phyloP scores from a whole-genome alignment of 371 early-diverging fungal genomes.

The Mucor saturninus region DNA sequence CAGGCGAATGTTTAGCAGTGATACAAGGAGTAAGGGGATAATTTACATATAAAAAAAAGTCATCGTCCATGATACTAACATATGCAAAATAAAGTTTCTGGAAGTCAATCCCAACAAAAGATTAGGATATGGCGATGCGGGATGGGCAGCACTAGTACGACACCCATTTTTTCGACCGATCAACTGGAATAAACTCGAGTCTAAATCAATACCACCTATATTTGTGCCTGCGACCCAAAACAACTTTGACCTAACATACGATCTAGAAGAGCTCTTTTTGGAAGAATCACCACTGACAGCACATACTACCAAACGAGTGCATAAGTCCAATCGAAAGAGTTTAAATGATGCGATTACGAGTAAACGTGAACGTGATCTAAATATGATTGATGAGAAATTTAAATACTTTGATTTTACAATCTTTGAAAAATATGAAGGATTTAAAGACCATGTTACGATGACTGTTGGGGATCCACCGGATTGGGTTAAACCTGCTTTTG shows the following conservation, averaged over 20 bases:
- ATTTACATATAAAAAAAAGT: too few relatives aligned
- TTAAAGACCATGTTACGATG: constrained; percentile 65
- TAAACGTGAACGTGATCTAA: constrained; percentile 47
- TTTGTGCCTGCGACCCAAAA: constrained; percentile 68
- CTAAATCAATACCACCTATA: constrained; percentile 55
- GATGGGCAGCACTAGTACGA: constrained; percentile 46
- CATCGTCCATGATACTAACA: too few relatives aligned
- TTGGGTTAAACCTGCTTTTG: constrained; percentile 71
- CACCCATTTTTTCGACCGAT: constrained; percentile 62
- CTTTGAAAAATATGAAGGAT: constrained; percentile 69
- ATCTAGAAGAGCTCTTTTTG: constrained; percentile 88
- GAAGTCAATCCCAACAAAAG: constrained; percentile 53
- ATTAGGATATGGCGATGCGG: constrained; percentile 55
- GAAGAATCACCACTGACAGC: constrained; percentile 79
- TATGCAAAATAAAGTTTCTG: constrained; percentile 36
- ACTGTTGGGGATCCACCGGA: constrained; percentile 74
- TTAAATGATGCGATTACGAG: constrained; percentile 3
- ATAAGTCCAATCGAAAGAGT: constrained; percentile 13
- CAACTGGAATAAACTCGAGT: constrained; percentile 51
- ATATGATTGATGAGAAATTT: constrained; percentile 64
- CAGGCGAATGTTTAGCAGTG: constrained; percentile 63
- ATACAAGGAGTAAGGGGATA: constrained; percentile 59
- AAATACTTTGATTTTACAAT: constrained; percentile 69
- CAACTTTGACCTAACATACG: constrained; percentile 94
- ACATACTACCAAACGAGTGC: constrained; percentile 11